phyloP scores from a whole-genome alignment of 306 rosid species.

The Rosa persica region DNA sequence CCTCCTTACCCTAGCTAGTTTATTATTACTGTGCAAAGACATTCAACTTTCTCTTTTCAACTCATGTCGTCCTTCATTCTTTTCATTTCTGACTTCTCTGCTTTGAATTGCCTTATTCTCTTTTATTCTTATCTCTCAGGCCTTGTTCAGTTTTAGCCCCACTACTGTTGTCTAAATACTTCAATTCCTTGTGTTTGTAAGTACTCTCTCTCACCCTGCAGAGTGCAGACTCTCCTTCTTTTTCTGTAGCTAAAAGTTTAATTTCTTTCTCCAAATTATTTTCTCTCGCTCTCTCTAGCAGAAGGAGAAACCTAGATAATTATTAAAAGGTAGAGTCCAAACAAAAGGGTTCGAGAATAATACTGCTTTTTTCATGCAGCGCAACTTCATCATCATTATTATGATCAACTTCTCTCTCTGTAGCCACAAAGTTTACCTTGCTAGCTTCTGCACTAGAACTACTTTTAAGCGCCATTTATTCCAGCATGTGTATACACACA shows the following conservation, averaged over 20 bases:
- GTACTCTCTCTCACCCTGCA: constrained; percentile 23
- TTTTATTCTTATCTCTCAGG: background rate
- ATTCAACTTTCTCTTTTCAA: constrained; percentile 47
- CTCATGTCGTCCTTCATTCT: constrained; percentile 27
- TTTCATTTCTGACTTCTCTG: constrained; percentile 12
- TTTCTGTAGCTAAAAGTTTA: constrained; percentile 14
- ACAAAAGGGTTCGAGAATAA: constrained; percentile 46
- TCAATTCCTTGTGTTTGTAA: constrained; percentile 27
- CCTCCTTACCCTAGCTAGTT: background rate
- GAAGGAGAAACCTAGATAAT: constrained; percentile 56
- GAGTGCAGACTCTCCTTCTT: constrained; percentile 11
- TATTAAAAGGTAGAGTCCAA: constrained; percentile 40
- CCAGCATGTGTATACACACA: constrained; percentile 10
- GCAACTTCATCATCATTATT: background rate
- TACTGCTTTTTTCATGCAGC: constrained; percentile 36
- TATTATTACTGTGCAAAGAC: constrained; percentile 46
- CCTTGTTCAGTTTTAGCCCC: constrained; percentile 10
- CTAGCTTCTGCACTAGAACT: constrained; percentile 19
- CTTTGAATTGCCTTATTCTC: background rate
- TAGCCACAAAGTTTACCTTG: constrained; percentile 30
- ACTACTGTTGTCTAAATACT: constrained; percentile 32
- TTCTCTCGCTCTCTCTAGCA: constrained; percentile 22
- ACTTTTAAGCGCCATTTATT: background rate
- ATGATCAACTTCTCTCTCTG: background rate
- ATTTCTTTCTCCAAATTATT: constrained; percentile 5